Percentiles rank a stretch among this genome's conserved stretches.
These are phyloP conservation scores for Globisporangium carolinianum DNA, from an alignment of 352 stramenopile species.

Conservation along the genomic window DNA sequence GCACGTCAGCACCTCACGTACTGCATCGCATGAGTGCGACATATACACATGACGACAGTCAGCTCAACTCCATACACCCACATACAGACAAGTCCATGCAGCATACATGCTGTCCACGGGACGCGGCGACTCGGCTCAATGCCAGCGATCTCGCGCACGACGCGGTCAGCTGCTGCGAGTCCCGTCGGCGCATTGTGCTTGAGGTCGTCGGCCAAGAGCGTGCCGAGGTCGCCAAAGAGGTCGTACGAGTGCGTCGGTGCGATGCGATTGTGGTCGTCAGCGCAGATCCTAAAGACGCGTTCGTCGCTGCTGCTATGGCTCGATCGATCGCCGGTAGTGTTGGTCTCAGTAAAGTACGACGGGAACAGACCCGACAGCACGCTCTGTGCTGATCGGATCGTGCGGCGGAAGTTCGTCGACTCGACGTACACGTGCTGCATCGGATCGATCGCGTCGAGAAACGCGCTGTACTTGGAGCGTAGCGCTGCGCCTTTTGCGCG, in stretches of 20 bases:
- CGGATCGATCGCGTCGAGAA: slow-evolving; percentile 30
- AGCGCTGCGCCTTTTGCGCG: slow-evolving; percentile 37
- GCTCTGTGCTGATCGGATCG: slow-evolving; percentile 65
- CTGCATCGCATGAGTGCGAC: slow-evolving; percentile 15
- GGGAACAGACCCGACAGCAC: slow-evolving; percentile 63
- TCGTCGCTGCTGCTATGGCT: slow-evolving; percentile 1
- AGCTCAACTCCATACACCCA: neutral
- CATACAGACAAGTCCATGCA: slow-evolving; percentile 33
- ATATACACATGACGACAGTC: neutral
- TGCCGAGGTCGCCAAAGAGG: slow-evolving; percentile 42
- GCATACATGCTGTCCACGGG: slow-evolving; percentile 64
- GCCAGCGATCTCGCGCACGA: slow-evolving; percentile 41
- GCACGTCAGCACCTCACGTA: slow-evolving; percentile 69
- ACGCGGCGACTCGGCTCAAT: slow-evolving; percentile 28
- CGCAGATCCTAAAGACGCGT: slow-evolving; percentile 30
- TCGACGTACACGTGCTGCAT: slow-evolving; percentile 48
- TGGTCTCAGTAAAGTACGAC: slow-evolving; percentile 22
- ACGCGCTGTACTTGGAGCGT: slow-evolving; percentile 27
- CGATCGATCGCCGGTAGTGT: slow-evolving; percentile 5
- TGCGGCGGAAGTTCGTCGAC: slow-evolving; percentile 74
- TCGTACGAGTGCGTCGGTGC: slow-evolving; percentile 62
- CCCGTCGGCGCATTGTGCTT: slow-evolving; percentile 33
- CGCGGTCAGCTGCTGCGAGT: slow-evolving; percentile 26
- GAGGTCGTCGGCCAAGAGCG: slow-evolving; percentile 44
- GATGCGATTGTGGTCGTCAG: slow-evolving; percentile 40